Percentiles rank a stretch among this genome's conserved stretches.
phyloP scores from a whole-genome alignment of 805 yeast genomes.

The Helenozyma baotianmanensis region DNA sequence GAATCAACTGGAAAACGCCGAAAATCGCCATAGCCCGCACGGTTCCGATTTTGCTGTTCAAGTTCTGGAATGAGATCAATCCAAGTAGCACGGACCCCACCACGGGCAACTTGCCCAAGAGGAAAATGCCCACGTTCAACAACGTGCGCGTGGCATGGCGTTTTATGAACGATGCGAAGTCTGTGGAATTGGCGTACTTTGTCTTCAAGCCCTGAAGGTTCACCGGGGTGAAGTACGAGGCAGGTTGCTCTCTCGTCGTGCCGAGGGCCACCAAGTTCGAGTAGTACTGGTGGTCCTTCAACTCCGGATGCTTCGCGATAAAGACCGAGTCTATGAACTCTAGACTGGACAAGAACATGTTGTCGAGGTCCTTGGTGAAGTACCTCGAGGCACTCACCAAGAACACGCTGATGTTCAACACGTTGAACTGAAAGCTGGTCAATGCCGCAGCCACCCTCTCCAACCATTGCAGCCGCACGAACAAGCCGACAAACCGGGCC shows the following conservation, averaged over 20 bases:
- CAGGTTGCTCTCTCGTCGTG: not conserved
- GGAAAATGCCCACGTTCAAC: constrained; percentile 27
- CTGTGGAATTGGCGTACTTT: constrained; percentile 14
- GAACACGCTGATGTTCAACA: constrained; percentile 39
- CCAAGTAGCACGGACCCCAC: constrained; percentile 42
- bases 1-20: constrained; percentile 28
- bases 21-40: constrained; percentile 38
- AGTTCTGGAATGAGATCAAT: constrained; percentile 37
- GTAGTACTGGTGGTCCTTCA: constrained; percentile 8
- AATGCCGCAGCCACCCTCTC: constrained; percentile 13
- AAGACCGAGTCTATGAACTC: constrained; percentile 30
- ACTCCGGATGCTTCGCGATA: constrained; percentile 33
- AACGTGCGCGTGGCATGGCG: constrained; percentile 15
- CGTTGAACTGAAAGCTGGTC: constrained; percentile 29
- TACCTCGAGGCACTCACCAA: constrained; percentile 32
- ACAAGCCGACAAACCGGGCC: constrained; percentile 6
- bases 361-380: constrained; percentile 36
- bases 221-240: not conserved
- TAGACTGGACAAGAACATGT: constrained; percentile 35
- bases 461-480: constrained; percentile 3
- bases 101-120: constrained; percentile 36
- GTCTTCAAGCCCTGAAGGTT: constrained; percentile 3
- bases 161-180: constrained; percentile 16
- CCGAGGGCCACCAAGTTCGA: constrained; percentile 13
- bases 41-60: constrained; percentile 44